Percentiles rank a stretch among this genome's conserved stretches.
These are phyloP conservation scores for Carex parvula DNA, from an alignment of 176 grass and related monocot species.

Conservation along the genomic window DNA sequence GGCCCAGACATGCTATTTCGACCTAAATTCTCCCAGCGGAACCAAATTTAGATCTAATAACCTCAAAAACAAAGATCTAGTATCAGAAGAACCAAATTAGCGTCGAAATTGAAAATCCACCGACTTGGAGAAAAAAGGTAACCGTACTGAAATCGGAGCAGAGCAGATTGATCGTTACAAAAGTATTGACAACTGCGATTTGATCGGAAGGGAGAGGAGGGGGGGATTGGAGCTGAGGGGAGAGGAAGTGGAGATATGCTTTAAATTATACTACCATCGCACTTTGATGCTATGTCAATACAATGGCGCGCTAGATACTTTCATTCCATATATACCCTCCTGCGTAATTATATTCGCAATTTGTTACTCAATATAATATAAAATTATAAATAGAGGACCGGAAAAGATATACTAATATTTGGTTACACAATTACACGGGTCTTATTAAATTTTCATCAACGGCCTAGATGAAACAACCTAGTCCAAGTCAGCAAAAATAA, in stretches of 20 bases:
- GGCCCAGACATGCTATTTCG: conserved; percentile 27
- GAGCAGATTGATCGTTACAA: neutral
- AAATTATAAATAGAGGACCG: neutral
- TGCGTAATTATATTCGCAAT: neutral
- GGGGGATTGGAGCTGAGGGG: neutral
- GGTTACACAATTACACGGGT: neutral
- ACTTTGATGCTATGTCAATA: neutral
- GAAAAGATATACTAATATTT: neutral
- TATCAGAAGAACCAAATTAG: neutral
- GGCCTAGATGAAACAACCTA: neutral
- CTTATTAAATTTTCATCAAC: neutral
- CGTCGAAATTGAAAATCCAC: neutral
- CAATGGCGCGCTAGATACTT: conserved; percentile 18
- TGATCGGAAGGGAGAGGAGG: neutral
- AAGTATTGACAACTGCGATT: neutral
- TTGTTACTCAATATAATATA: neutral
- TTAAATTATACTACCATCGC: neutral
- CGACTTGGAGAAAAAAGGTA: neutral
- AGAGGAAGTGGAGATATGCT: neutral
- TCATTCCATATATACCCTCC: neutral
- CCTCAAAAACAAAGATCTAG: neutral
- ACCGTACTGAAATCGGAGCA: conserved; percentile 9
- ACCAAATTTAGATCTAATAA: neutral
- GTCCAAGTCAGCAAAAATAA: neutral
- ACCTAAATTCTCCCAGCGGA: conserved; percentile 5